Evolutionary conservation across 768 basidiomycete genomes (phyloP), one percentile per base, ranked within the genome.

Genomic region (Boletus pseudopeckii): DNA sequence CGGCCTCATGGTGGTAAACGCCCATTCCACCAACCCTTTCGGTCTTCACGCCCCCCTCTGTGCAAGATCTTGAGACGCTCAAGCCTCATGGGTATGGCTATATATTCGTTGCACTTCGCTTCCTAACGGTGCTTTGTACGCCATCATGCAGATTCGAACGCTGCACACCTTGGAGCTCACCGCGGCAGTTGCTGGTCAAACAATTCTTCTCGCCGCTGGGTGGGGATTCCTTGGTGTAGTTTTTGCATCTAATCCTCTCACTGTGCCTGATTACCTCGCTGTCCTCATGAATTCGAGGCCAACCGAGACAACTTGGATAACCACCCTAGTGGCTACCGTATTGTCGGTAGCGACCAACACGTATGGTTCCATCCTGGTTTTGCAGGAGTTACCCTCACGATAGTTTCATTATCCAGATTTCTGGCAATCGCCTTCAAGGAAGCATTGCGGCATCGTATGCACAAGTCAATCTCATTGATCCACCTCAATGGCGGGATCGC

Each of bases 361-460:
- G 57, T 56, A 26, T 6, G 45, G 1, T 20, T n/a, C 13, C 20
- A 39, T 44, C 6, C 4, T 15, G 1, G 0, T 36, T 33, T 28
- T 9, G 3, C 4, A 1, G 20, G 1, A 18, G 9, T n/a, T 9
- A 13, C 7, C 5, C 34, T 50, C 14, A 46, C 4, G 7, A n/a
- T 18, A 5, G 15, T 14, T 30, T n/a, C 2, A 11, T 42, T 22
- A 3, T 24, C 3, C 34, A 56, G 57, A 15, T 56, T 22, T 14
- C 5, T 58, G 13, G 48, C 57, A 0, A 55, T 54, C 14, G 41
- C 60, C 1, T 14, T 62, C 22, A 62, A 47, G 34, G 57, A 62
- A n/a, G 62, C 61, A n/a, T 48, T 59, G 50, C 55, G 54, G 15
- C 50, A 59, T 18, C 47, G 53, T 6, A 55, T 62, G 54, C 54